Conservation (phyloP, 73 alveolate species). For the Breviolum minutum region DNA sequence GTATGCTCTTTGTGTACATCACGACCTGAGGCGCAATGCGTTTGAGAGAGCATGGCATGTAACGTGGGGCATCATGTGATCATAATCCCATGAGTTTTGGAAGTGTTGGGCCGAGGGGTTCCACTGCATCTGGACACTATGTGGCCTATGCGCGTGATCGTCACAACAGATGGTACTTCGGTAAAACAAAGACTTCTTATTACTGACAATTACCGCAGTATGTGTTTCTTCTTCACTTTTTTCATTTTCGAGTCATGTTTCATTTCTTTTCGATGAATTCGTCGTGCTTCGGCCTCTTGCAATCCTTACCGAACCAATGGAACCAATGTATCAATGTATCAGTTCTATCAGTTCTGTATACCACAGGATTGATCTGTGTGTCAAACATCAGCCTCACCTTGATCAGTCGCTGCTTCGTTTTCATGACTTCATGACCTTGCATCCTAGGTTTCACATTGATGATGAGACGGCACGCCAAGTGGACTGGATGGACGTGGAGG, state of each 20-base stretch:
- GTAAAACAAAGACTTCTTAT: background rate
- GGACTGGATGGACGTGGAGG: constrained; percentile 65
- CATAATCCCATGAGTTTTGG: background rate
- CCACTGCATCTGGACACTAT: constrained; percentile 72
- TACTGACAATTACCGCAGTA: background rate
- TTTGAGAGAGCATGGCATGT: no score
- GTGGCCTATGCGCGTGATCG: constrained; percentile 83
- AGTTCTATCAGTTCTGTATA: no score
- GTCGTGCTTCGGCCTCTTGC: no score
- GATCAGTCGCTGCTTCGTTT: background rate
- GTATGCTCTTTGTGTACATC: constrained; percentile 79
- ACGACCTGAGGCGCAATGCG: constrained; percentile 9
- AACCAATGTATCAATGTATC: no score
- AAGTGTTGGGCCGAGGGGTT: constrained; percentile 16
- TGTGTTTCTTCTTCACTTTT: no score
- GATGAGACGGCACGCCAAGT: constrained; percentile 79
- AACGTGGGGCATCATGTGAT: background rate
- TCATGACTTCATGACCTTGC: background rate
- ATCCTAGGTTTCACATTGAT: constrained; percentile 53
- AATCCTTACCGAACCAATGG: no score
- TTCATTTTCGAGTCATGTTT: no score
- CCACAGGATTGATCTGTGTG: no score
- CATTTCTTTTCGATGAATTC: no score
- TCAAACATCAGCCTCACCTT: background rate
- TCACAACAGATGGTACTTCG: constrained; percentile 19